Evolutionary conservation across 2,329 filamentous ascomycete species (phyloP).

Genomic region (Hyphodiscus sp.): DNA sequence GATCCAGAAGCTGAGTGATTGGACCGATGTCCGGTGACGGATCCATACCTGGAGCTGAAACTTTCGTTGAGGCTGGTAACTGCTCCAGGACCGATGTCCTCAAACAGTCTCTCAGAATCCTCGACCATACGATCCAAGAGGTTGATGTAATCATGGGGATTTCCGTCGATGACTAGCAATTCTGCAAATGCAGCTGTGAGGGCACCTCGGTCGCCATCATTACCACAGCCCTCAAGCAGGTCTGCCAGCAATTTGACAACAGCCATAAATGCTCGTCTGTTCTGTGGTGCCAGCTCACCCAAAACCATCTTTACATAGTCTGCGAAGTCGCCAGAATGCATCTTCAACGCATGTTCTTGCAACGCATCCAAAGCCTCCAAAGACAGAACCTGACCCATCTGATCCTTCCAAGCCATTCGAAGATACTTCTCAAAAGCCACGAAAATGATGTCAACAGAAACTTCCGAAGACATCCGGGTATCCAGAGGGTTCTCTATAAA

Average conservation of each 20-base stretch:
- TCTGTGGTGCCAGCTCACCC: slow-evolving; percentile 61
- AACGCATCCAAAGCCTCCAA: slow-evolving; percentile 64
- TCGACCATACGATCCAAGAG: slow-evolving; percentile 83
- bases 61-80: slow-evolving; percentile 11
- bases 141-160: slow-evolving; percentile 78
- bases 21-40: slow-evolving; percentile 22
- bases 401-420: slow-evolving; percentile 78
- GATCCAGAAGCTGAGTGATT: slow-evolving; percentile 51
- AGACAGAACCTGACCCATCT: slow-evolving; percentile 79
- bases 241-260: slow-evolving; percentile 83
- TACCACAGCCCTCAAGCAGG: slow-evolving; percentile 80
- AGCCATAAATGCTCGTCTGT: slow-evolving; percentile 70
- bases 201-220: slow-evolving; percentile 84
- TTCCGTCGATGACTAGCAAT: slow-evolving; percentile 70
- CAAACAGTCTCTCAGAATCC: slow-evolving; percentile 84
- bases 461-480: slow-evolving; percentile 66
- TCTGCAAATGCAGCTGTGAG: slow-evolving; percentile 86
- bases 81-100: slow-evolving; percentile 43
- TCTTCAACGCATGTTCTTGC: slow-evolving; percentile 60
- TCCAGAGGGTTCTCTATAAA: slow-evolving; percentile 79
- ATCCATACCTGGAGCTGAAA: slow-evolving; percentile 20
- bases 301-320: slow-evolving; percentile 62
- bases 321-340: slow-evolving; percentile 66
- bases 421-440: slow-evolving; percentile 92
- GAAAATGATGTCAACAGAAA: slow-evolving; percentile 78